Percentiles rank a stretch among this genome's conserved stretches.
Evolutionary conservation across 2,329 filamentous ascomycete species (phyloP).

Genomic region (Aspergillus quadricinctus): DNA sequence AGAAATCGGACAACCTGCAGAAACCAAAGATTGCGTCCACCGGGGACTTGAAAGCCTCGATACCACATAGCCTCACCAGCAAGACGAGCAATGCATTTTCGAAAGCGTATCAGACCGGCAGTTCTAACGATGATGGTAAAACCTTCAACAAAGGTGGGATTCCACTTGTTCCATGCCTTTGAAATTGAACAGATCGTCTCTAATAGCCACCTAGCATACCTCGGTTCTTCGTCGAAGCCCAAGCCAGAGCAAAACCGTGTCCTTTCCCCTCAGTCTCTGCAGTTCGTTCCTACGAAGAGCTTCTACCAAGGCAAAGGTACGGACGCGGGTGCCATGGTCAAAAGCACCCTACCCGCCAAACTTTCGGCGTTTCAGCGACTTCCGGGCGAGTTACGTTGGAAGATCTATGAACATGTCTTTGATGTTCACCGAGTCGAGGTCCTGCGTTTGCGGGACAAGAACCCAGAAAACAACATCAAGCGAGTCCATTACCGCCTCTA

Average conservation of each 20-base stretch:
- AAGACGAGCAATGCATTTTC: neutral
- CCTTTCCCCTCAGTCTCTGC: neutral
- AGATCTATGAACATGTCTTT: slow-evolving; percentile 64
- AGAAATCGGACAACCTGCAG: neutral
- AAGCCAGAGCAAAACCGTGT: neutral
- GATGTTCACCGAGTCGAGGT: slow-evolving; percentile 23
- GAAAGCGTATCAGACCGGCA: neutral
- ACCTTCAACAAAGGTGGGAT: neutral
- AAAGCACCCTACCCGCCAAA: neutral
- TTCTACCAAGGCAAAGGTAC: neutral
- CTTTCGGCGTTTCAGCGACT: slow-evolving; percentile 62
- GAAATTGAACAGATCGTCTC: neutral
- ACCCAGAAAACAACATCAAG: slow-evolving; percentile 63
- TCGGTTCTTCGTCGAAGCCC: neutral
- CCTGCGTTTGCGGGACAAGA: slow-evolving; percentile 36
- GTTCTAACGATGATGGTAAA: neutral
- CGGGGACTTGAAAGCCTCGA: too few relatives aligned
- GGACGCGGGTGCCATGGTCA: neutral
- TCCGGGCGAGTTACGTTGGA: slow-evolving; percentile 65
- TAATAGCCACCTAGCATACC: neutral
- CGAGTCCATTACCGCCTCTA: slow-evolving; percentile 58
- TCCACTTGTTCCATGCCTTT: neutral
- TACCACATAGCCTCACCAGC: neutral
- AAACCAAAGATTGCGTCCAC: too few relatives aligned
- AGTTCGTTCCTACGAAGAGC: neutral